These are phyloP conservation scores for Populus alba DNA, from an alignment of 345 rosid species.

Conservation along the genomic window DNA sequence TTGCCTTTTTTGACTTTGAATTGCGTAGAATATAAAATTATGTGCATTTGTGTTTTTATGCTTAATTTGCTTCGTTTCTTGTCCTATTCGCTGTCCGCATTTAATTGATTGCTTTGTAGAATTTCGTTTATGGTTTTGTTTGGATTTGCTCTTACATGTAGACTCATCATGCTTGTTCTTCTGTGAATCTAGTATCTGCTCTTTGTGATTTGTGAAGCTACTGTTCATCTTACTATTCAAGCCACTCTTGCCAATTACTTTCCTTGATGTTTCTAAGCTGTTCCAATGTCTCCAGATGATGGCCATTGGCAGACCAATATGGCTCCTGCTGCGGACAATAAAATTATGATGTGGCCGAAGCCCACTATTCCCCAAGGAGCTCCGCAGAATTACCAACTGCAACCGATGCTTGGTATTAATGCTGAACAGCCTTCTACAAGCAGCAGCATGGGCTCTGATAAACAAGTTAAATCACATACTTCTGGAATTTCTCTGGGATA, in stretches of 20 bases:
- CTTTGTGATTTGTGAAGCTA: background rate
- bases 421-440: slow-evolving; percentile 23
- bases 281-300: slow-evolving; percentile 28
- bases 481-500: slow-evolving; percentile 11
- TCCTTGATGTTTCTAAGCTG: background rate
- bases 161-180: background rate
- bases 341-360: slow-evolving; percentile 27
- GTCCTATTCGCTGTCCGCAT: background rate
- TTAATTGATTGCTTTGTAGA: background rate
- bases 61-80: background rate
- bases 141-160: background rate
- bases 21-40: background rate
- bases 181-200: background rate
- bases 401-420: slow-evolving; percentile 9
- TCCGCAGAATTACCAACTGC: background rate
- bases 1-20: background rate
- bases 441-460: slow-evolving; percentile 13
- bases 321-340: slow-evolving; percentile 15
- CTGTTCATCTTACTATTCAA: background rate
- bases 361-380: slow-evolving; percentile 32
- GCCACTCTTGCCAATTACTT: background rate
- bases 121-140: background rate
- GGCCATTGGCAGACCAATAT: slow-evolving; percentile 36
- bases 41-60: background rate
- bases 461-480: background rate